phyloP scores from a whole-genome alignment of 768 basidiomycete species.

The Rhodotorula diobovata region DNA sequence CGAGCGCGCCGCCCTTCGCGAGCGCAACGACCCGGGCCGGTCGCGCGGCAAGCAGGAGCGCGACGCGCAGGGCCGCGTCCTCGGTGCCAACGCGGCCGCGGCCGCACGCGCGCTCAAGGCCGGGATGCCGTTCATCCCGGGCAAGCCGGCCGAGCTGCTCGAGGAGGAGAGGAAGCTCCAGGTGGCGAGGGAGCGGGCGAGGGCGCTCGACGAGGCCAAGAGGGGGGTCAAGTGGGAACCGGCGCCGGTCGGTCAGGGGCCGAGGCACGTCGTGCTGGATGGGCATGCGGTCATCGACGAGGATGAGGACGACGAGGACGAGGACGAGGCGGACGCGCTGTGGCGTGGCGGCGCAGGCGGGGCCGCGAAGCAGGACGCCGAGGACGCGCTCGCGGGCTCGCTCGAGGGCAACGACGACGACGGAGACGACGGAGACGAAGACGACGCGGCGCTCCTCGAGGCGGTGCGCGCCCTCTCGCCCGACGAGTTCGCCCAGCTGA shows the following conservation, averaged over 20 bases:
- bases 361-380: neutral
- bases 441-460: slow-evolving; percentile 17
- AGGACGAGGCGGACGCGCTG: neutral
- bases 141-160: slow-evolving; percentile 17
- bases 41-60: neutral
- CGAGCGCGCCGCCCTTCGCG: neutral
- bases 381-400: neutral
- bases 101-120: slow-evolving; percentile 14
- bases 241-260: neutral
- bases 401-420: neutral
- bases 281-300: neutral
- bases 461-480: slow-evolving; percentile 1
- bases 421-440: neutral
- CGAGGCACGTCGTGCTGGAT: neutral
- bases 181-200: neutral
- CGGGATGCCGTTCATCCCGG: slow-evolving; percentile 12
- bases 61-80: neutral
- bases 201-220: neutral
- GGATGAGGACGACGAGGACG: neutral
- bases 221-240: neutral
- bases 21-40: neutral
- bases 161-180: neutral
- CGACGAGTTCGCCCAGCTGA: neutral
- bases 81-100: slow-evolving; percentile 22
- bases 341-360: neutral